Base-by-base conservation (phyloP, 2,329 filamentous ascomycete genomes). In the Neurospora sp. region DNA sequence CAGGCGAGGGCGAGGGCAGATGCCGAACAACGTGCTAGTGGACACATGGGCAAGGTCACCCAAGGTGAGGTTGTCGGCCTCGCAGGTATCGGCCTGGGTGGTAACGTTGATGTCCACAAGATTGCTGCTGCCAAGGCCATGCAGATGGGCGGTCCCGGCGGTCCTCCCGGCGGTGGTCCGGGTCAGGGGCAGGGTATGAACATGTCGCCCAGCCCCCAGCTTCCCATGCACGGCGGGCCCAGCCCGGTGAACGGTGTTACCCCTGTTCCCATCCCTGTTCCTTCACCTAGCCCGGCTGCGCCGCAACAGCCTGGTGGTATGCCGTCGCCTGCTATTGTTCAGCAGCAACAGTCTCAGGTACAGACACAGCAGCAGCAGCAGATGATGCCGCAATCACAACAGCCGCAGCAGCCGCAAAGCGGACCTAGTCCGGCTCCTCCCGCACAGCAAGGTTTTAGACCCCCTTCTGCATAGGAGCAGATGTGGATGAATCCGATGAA, bases 1-100 rank as follows among this genome's bases (percentile, higher is more conserved):
- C 84, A 86, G 75, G 83, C 84, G 8, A 83, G 84, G 69, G 84
- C 83, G 3, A 78, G 83, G 36, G 81, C 82, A 15, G 82, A 76
- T 38, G 75, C 73, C 1, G 74, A 77, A 66, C 76, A 77, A 70
- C 68, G 81, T 38, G 79, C 79, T 28, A 77, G 78, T 70, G 79
- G 80, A 70, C 81, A 82, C 70, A 78, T 78, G 23, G 80, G 82
- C 66, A 82, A 81, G 75, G 79, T 81, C 75, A 13, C 87, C 79
- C 68, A 93, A 79, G 71, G 84, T 79, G 70, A 83, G 70, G 73
- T 79, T 4, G 73, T 78, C 0, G 79, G 80, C 19, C 75, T 82
- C 23, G 78, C 78, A n/a, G 80, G 80, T 23, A 79, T 81, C 23
- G 80, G 81, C 0, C 73, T 81, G 9, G 78, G 77, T 38, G 77